Base-by-base conservation (phyloP, 2,329 filamentous ascomycete species). In the Hypocrella siamensis region DNA sequence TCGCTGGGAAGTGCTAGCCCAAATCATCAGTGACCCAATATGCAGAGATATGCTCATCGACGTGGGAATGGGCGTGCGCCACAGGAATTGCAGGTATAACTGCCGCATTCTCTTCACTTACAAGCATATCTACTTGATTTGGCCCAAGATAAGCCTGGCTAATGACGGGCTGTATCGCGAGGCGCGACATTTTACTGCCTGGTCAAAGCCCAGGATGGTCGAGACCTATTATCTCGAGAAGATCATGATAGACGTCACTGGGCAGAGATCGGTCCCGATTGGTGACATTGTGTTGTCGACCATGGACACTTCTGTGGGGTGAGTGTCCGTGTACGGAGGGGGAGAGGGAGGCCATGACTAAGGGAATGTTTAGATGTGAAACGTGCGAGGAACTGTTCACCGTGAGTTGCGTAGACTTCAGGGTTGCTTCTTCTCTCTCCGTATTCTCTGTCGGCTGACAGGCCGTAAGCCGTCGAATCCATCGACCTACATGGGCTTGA, bases 51-150 rank as follows among this genome's bases (percentile, higher is more conserved):
- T 26, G 25, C 25, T 56, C 10, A 41, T 56, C 14, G 52, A 55
- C 27, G 35, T 56, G 10, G 52, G 52, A 15, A 36, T 52, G 15
- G 48, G 47, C 11, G 74, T 46, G 37, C 61, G 73, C 31, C 54
- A 58, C 34, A 42, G 55, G 10, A 40, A 33, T 30, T 34, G 30
- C 25, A 37, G 34, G 26, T 41, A 34, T 16, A 41, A 41, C 19
- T 30, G 32, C 14, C 38, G 38, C 4, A 36, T 36, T 5, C 36
- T 40, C 6, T 33, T 50, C 31, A 45, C 51, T 4, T 68, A 85
- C 41, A 66, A 70, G 31, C 72, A 75, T 53, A 75, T 86, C 15
- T 54, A 85, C 14, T 60, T 78, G 36, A 77, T 90, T 35, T 31
- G 34, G 27, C 43, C 45, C 18, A 48, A 47, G 35, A 46, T 49